Conservation (phyloP, 768 basidiomycete species). For the Phlebiopsis flavidoalba region DNA sequence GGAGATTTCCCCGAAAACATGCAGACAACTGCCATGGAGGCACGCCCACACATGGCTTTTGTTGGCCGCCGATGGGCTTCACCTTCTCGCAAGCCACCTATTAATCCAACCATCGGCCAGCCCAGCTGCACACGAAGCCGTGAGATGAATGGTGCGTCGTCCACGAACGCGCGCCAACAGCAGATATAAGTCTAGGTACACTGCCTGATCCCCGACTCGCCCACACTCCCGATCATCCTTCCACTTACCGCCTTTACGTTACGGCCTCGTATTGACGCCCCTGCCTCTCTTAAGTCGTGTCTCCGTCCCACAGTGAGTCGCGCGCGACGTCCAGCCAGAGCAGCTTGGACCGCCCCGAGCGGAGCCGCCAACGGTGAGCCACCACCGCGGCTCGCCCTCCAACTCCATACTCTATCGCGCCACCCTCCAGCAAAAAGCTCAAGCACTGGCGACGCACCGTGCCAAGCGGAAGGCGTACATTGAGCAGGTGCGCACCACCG, state of each 20-base stretch:
- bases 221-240: conserved; percentile 11
- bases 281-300: conserved; percentile 6
- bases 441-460: conserved; percentile 85
- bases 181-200: conserved; percentile 11
- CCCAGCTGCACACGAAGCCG: conserved; percentile 6
- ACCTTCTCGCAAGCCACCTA: conserved; percentile 4
- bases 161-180: conserved; percentile 1
- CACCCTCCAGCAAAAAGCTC: conserved; percentile 59
- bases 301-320: not conserved
- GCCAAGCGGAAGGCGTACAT: conserved; percentile 93
- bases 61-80: not conserved
- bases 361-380: conserved; percentile 23
- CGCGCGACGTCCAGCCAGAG: not conserved
- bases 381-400: not conserved
- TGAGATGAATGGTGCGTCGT: not conserved
- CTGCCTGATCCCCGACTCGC: conserved; percentile 9
- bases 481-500: conserved; percentile 56
- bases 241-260: conserved; percentile 13
- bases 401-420: not conserved
- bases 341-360: conserved; percentile 12
- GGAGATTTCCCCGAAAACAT: conserved; percentile 5
- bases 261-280: conserved; percentile 12
- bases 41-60: not conserved
- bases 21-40: not conserved
- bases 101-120: conserved; percentile 7